phyloP scores from a whole-genome alignment of 495 filamentous ascomycete species.

The Penicillium pulvis region DNA sequence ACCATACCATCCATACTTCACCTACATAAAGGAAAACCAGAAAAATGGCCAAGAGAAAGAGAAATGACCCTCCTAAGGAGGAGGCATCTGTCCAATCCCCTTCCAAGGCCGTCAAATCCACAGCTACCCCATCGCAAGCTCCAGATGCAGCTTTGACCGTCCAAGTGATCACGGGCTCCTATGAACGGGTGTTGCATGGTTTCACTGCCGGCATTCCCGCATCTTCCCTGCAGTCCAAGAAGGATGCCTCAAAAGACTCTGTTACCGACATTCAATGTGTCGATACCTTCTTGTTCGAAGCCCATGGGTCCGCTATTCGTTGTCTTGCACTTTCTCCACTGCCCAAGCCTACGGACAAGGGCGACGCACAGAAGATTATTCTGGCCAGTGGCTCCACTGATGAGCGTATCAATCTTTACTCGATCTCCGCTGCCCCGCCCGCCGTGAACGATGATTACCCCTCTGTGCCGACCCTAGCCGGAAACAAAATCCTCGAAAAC shows the following conservation, averaged over 20 bases:
- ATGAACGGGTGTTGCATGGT: constrained; percentile 92
- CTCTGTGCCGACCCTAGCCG: constrained; percentile 60
- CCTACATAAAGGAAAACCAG: constrained; percentile 4
- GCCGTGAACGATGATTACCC: constrained; percentile 46
- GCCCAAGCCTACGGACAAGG: constrained; percentile 52
- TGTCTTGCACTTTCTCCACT: constrained; percentile 85
- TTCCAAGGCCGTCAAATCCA: constrained; percentile 40
- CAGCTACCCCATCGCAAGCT: constrained; percentile 25
- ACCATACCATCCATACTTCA: constrained; percentile 9
- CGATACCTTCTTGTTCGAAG: constrained; percentile 95
- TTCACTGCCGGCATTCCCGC: constrained; percentile 71
- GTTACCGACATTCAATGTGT: constrained; percentile 63
- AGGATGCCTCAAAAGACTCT: constrained; percentile 28
- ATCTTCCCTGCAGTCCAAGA: constrained; percentile 26
- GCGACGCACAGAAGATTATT: constrained; percentile 69
- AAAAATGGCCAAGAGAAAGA: constrained; percentile 77
- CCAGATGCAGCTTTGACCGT: constrained; percentile 56
- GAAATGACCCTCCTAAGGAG: constrained; percentile 48
- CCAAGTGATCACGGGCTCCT: constrained; percentile 91
- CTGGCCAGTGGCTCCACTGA: constrained; percentile 90
- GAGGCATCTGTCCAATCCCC: constrained; percentile 29
- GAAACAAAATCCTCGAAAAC: constrained; percentile 75
- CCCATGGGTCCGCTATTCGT: constrained; percentile 86
- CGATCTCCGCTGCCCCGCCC: constrained; percentile 71
- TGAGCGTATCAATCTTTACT: constrained; percentile 93